Conservation (phyloP, 169 alveolate genomes). For the Cryptosporidium muris region DNA sequence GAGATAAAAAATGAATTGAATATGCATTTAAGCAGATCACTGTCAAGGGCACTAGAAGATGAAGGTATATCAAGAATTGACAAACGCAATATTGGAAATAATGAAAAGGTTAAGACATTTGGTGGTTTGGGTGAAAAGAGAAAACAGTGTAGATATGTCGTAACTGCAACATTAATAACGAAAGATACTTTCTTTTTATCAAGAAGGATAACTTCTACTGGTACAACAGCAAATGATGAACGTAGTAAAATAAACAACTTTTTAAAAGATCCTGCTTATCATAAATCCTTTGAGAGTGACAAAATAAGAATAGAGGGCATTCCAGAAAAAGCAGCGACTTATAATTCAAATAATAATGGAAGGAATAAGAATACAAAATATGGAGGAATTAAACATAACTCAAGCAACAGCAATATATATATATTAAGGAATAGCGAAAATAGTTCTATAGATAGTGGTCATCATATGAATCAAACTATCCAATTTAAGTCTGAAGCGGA, state of each 20-base stretch:
- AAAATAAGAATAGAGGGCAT: constrained; percentile 48
- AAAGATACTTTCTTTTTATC: neutral
- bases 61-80: neutral
- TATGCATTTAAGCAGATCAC: neutral
- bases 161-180: constrained; percentile 13
- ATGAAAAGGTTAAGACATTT: neutral
- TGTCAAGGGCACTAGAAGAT: neutral
- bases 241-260: constrained; percentile 1
- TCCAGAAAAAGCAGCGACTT: neutral
- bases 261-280: constrained; percentile 4
- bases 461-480: neutral
- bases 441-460: neutral
- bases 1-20: neutral
- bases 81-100: neutral
- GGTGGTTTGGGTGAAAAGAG: constrained; percentile 8
- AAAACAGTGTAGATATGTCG: constrained; percentile 2
- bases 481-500: neutral
- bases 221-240: neutral
- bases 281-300: constrained; percentile 49
- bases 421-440: constrained; percentile 23
- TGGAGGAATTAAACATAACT: neutral
- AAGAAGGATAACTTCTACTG: neutral
- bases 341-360: neutral
- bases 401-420: constrained; percentile 8
- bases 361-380: neutral